Base-by-base conservation (phyloP, 371 early-diverging fungal species). In the Mucor circinelloides region DNA sequence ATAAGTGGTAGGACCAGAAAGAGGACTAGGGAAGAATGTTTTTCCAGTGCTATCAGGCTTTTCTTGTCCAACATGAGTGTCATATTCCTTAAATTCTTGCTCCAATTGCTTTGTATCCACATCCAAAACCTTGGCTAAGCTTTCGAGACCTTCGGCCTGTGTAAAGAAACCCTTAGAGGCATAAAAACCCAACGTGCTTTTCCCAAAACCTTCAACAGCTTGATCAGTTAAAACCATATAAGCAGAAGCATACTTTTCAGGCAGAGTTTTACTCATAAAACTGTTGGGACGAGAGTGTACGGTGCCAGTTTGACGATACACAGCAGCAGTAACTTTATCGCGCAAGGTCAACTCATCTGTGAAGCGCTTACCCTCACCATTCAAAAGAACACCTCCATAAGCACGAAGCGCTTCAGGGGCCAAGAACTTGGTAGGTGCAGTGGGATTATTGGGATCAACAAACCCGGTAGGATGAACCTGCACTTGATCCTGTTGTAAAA, bases 381-480 rank as follows among this genome's bases (percentile, higher is more conserved):
- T 75, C 52, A 94, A 71, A 32, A 94, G 73, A 3, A 94, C 70
- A 62, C 89, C 95, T 56, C 95, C 95, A 40, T 84, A 85, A 63
- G 93, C 94, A 55, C 95, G 90, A 58, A 94, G 83, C 0, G 95
- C 93, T 76, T 94, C 95, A 8, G 95, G 92, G 5, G 94, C 94
- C 42, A 90, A 68, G 63, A 90, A 88, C 67, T 89, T 89, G 10
- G 84, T 81, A 12, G 72, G 52, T 4, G 85, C 85, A 31, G 83
- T 82, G 23, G 92, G 92, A 23, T 91, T 83, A 44, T 68, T 76
- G n/a, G 88, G 87, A 71, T 90, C 89, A 48, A 94, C 88, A 54
- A 94, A 87, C 23, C 94, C 95, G 4, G 94, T 94, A n/a, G 95
- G 95, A 77, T 94, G 95, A 23, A 94, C 87, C 77, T 94, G 95